Base-by-base conservation (phyloP, 2,329 filamentous ascomycete species). In the Helotiales sp. region DNA sequence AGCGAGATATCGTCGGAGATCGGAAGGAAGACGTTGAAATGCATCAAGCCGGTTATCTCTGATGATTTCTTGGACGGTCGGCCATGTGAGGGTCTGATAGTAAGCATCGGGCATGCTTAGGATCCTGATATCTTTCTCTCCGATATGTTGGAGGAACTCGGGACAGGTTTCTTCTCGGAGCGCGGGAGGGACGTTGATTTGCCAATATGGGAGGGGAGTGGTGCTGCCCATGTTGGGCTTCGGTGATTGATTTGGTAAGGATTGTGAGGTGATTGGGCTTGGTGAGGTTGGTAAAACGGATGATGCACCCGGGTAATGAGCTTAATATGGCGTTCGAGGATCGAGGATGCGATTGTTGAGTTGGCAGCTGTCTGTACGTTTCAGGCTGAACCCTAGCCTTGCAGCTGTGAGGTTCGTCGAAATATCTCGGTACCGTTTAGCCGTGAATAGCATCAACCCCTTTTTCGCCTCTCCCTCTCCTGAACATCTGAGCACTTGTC, bases 11-110 rank as follows among this genome's bases (percentile, higher is more conserved):
- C 83, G 81, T n/a, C 90, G 81, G 57, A 97, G 79, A 53, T 95
- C 84, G 3, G 86, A 89, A 0, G 93, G 92, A 1, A 86, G 74
- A 19, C 93, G 85, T 67, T 89, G 87, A 72, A 98, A 96, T 12
- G 77, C 77, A 67, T 91, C 86, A 46, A 97, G 85, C 8, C 81
- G 81, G 75, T 96, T 93, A 46, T 77, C 64, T 8, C 66, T 67
- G 57, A 90, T 81, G 61, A 93, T 79, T 24, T 68, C 77, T 0
- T 34, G 79, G 52, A 93, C 89, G 62, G 87, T 77, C 4, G 80
- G 75, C 93, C 93, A 98, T 1, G 81, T 77, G 67, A 87, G 78
- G 50, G 80, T 72, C 51, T 71, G 73, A 73, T 89, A 95, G 10
- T 84, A 74, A 12, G 78, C 72, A 70, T 97, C 90, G 0, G 81